These are phyloP conservation scores for Ganoderma sp. DNA, from an alignment of 1,284 basidiomycete species.

Conservation along the genomic window DNA sequence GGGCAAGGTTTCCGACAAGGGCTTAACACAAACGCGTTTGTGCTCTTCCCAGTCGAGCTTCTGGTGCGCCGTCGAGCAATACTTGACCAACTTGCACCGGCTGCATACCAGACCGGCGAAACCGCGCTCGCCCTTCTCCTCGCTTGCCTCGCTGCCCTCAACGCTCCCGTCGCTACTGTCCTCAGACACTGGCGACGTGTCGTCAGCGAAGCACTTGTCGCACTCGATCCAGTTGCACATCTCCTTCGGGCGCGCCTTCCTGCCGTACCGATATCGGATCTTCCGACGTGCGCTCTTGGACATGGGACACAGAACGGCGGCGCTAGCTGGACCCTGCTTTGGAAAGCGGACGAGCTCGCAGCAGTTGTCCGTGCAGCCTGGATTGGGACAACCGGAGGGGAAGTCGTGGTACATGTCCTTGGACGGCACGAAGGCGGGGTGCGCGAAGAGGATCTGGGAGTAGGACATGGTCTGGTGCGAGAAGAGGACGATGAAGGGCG, in stretches of 20 bases:
- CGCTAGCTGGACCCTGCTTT: slow-evolving; percentile 61
- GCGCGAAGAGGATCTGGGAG: slow-evolving; percentile 78
- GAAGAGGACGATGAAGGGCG: slow-evolving; percentile 75
- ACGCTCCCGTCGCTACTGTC: slow-evolving; percentile 49
- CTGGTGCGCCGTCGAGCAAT: slow-evolving; percentile 74
- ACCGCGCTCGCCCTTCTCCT: slow-evolving; percentile 22
- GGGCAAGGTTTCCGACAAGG: slow-evolving; percentile 30
- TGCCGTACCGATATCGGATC: slow-evolving; percentile 51
- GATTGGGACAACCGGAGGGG: slow-evolving; percentile 76
- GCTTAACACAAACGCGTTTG: slow-evolving; percentile 64
- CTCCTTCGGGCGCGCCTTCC: slow-evolving; percentile 54
- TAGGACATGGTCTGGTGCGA: slow-evolving; percentile 79
- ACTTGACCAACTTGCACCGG: slow-evolving; percentile 76
- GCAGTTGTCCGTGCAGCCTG: slow-evolving; percentile 71
- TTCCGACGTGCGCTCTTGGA: slow-evolving; percentile 48
- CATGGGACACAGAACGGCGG: slow-evolving; percentile 55
- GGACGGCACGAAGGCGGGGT: slow-evolving; percentile 69
- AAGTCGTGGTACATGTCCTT: slow-evolving; percentile 75
- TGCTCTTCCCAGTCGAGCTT: slow-evolving; percentile 77
- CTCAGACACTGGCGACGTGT: slow-evolving; percentile 34
- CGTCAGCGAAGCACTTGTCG: slow-evolving; percentile 60
- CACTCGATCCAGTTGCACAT: slow-evolving; percentile 85
- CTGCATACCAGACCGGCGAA: slow-evolving; percentile 64
- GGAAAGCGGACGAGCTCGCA: slow-evolving; percentile 82
- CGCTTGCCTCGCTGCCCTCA: slow-evolving; percentile 53